Conservation (phyloP, 352 stramenopile genomes). For the Phytophthora vignae region DNA sequence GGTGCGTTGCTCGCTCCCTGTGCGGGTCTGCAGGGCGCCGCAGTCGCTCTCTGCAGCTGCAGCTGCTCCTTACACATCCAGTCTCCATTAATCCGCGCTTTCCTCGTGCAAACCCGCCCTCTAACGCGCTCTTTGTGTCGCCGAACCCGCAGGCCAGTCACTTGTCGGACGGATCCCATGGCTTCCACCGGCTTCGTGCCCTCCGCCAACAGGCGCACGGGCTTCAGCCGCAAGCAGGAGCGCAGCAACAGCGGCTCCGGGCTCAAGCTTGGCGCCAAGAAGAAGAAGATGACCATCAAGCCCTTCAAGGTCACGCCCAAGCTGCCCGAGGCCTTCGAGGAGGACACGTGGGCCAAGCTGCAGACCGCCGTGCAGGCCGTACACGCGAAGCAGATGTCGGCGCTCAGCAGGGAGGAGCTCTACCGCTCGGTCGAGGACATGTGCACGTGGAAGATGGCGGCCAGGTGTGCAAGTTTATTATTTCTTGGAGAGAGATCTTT, state of each 20-base stretch:
- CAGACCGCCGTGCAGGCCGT: constrained; percentile 70
- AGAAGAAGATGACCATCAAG: constrained; percentile 90
- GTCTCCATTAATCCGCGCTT: background rate
- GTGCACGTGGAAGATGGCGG: constrained; percentile 94
- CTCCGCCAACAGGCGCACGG: constrained; percentile 27
- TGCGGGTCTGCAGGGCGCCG: background rate
- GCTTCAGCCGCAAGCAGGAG: constrained; percentile 44
- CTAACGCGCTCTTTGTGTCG: constrained; percentile 1
- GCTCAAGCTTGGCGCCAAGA: constrained; percentile 37
- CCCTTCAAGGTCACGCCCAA: constrained; percentile 84
- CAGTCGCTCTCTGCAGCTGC: background rate
- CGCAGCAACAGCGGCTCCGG: constrained; percentile 30
- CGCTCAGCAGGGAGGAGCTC: constrained; percentile 81
- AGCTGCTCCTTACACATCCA: background rate
- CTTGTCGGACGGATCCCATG: constrained; percentile 20
- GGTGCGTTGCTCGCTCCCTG: constrained; percentile 5
- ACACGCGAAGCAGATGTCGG: constrained; percentile 70
- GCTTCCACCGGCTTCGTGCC: constrained; percentile 38
- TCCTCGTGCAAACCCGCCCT: background rate
- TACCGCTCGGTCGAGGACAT: constrained; percentile 90
- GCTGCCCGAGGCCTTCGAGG: constrained; percentile 78
- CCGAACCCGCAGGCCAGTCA: background rate
- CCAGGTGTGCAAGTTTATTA: constrained; percentile 35
- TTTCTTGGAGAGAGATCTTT: background rate
- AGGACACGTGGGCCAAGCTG: constrained; percentile 81